Conservation (phyloP, 2,329 filamentous ascomycete genomes). For the Claviceps capensis region DNA sequence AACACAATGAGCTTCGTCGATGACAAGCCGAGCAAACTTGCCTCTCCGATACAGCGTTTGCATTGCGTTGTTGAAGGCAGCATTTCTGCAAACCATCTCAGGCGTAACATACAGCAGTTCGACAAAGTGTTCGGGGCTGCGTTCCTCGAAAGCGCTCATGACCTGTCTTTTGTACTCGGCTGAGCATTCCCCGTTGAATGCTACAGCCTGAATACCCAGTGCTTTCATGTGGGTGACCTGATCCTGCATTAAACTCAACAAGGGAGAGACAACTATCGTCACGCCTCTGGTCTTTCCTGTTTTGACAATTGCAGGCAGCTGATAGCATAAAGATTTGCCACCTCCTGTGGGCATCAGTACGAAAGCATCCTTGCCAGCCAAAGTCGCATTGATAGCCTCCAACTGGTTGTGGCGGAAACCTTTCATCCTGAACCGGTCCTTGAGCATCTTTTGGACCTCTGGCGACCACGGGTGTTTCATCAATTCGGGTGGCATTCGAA, state of each 20-base stretch:
- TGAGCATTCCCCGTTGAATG: constrained; percentile 67
- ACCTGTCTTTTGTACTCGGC: constrained; percentile 50
- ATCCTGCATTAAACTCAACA: constrained; percentile 94
- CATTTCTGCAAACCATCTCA: constrained; percentile 85
- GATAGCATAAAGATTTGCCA: constrained; percentile 93
- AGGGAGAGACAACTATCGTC: constrained; percentile 86
- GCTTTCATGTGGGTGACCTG: constrained; percentile 73
- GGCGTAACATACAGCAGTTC: constrained; percentile 91
- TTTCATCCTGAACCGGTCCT: constrained; percentile 68
- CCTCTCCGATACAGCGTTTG: constrained; percentile 51
- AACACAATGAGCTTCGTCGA: constrained; percentile 98
- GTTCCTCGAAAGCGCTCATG: constrained; percentile 46
- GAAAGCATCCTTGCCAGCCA: constrained; percentile 79
- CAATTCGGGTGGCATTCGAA: constrained; percentile 33
- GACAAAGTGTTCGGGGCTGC: constrained; percentile 59
- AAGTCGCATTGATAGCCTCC: constrained; percentile 88
- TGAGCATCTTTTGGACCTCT: constrained; percentile 70
- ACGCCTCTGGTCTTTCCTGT: constrained; percentile 74
- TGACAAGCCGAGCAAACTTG: constrained; percentile 79
- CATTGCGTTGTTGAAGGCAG: constrained; percentile 51
- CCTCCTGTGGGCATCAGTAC: constrained; percentile 96
- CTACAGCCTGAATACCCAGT: constrained; percentile 62
- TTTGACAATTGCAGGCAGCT: constrained; percentile 73
- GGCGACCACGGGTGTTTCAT: constrained; percentile 70
- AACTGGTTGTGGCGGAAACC: constrained; percentile 87